Percentiles rank a stretch among this genome's conserved stretches.
phyloP scores from a whole-genome alignment of 2,329 filamentous ascomycete genomes.

The Claviceps maximensis region DNA sequence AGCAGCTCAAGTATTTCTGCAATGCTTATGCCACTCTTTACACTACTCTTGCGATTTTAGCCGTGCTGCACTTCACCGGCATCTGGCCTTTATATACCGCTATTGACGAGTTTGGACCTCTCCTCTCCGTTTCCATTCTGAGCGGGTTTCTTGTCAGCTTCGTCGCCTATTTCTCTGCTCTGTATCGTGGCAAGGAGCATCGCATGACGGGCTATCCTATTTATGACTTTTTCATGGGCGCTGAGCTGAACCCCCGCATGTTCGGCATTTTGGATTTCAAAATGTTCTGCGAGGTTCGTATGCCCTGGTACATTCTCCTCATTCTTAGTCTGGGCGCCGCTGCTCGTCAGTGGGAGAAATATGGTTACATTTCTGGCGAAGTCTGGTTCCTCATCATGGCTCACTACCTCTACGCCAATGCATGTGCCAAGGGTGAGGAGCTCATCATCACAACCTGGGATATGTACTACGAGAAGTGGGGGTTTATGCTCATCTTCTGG shows the following conservation, averaged over 20 bases:
- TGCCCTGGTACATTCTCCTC: slow-evolving; percentile 85
- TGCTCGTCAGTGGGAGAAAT: slow-evolving; percentile 68
- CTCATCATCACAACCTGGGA: slow-evolving; percentile 83
- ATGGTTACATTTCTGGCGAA: slow-evolving; percentile 79
- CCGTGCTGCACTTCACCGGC: slow-evolving; percentile 66
- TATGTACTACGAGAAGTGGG: slow-evolving; percentile 95
- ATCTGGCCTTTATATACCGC: slow-evolving; percentile 82
- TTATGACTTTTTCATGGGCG: slow-evolving; percentile 88
- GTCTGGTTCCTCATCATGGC: slow-evolving; percentile 76
- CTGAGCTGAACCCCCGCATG: slow-evolving; percentile 79
- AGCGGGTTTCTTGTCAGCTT: slow-evolving; percentile 76
- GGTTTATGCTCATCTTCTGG: slow-evolving; percentile 98
- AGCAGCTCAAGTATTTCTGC: slow-evolving; percentile 90
- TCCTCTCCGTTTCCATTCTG: slow-evolving; percentile 86
- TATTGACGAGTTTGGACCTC: slow-evolving; percentile 86
- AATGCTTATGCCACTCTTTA: slow-evolving; percentile 82
- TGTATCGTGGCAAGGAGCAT: slow-evolving; percentile 69
- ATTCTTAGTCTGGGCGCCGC: slow-evolving; percentile 64
- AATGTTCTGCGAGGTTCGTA: slow-evolving; percentile 89
- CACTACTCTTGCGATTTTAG: slow-evolving; percentile 59
- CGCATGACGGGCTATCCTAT: slow-evolving; percentile 75
- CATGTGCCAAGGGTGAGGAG: slow-evolving; percentile 85
- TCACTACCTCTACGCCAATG: slow-evolving; percentile 84
- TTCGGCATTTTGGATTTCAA: slow-evolving; percentile 77
- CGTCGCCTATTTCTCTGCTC: slow-evolving; percentile 74